phyloP scores from a whole-genome alignment of 2,329 filamentous ascomycete species.

The Ophiostoma fasciatum region DNA sequence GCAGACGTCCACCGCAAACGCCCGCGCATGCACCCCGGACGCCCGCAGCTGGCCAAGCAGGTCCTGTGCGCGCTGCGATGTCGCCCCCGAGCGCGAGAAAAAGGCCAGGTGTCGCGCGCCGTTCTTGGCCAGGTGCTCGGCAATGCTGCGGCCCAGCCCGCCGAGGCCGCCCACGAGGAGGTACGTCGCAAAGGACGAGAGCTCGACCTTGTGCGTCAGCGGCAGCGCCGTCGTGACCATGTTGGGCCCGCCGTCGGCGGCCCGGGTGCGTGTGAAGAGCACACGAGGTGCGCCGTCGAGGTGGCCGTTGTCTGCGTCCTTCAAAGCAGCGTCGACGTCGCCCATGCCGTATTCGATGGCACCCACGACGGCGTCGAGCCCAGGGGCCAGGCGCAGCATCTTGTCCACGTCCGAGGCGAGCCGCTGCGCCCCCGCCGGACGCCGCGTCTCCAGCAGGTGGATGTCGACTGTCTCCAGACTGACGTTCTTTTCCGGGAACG shows the following conservation, averaged over 20 bases:
- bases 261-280: slow-evolving; percentile 1
- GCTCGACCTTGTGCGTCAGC: neutral
- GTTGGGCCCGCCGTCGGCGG: neutral
- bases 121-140: slow-evolving; percentile 29
- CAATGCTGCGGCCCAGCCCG: slow-evolving; percentile 39
- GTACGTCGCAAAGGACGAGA: slow-evolving; percentile 26
- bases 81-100: slow-evolving; percentile 32
- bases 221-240: slow-evolving; percentile 1
- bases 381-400: slow-evolving; percentile 2
- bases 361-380: neutral
- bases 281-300: slow-evolving; percentile 1
- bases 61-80: slow-evolving; percentile 13
- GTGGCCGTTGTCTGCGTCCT: neutral
- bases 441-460: slow-evolving; percentile 3
- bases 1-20: slow-evolving; percentile 29
- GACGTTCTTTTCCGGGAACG: slow-evolving; percentile 9
- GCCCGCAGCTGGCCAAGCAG: slow-evolving; percentile 21
- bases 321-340: slow-evolving; percentile 2
- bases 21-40: slow-evolving; percentile 19
- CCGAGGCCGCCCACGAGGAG: slow-evolving; percentile 41
- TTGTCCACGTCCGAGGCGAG: slow-evolving; percentile 6
- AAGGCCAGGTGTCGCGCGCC: slow-evolving; percentile 39
- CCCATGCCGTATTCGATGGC: slow-evolving; percentile 3
- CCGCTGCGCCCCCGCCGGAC: slow-evolving; percentile 3
- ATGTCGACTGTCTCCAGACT: slow-evolving; percentile 14